A percentile compares a stretch with the other conserved stretches of the same genome.
phyloP scores from a whole-genome alignment of 2,329 filamentous ascomycete genomes.

The Cordyceps farinosa region DNA sequence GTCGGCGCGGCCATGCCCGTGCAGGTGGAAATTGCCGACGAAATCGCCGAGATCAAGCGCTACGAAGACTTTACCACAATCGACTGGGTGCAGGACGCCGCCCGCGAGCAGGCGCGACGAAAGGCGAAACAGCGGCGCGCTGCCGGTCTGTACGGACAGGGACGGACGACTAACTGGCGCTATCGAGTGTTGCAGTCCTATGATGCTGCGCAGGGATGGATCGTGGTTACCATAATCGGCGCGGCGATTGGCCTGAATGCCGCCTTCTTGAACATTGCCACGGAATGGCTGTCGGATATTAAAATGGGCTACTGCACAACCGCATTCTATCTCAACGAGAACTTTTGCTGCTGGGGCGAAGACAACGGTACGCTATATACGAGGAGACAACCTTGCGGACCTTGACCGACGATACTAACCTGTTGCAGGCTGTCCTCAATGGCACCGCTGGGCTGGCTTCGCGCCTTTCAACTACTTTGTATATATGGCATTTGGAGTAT shows the following conservation, averaged over 20 bases:
- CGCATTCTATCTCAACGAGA: constrained; percentile 94
- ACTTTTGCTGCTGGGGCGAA: constrained; percentile 96
- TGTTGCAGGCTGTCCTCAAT: constrained; percentile 71
- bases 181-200: constrained; percentile 81
- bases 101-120: constrained; percentile 80
- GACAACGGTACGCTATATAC: constrained; percentile 60
- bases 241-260: constrained; percentile 92
- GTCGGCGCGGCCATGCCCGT: constrained; percentile 47
- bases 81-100: constrained; percentile 98
- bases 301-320: constrained; percentile 95
- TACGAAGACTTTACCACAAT: constrained; percentile 99
- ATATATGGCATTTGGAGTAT: constrained; percentile 80
- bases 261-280: constrained; percentile 89
- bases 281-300: constrained; percentile 94
- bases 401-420: constrained; percentile 22
- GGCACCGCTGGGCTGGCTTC: constrained; percentile 83
- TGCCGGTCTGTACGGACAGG: constrained; percentile 67
- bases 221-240: constrained; percentile 91
- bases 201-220: constrained; percentile 96
- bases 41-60: constrained; percentile 95
- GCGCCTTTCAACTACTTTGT: constrained; percentile 77
- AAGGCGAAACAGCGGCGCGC: constrained; percentile 71
- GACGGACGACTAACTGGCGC: constrained; percentile 67
- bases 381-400: not conserved
- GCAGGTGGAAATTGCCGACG: constrained; percentile 77